A percentile compares a stretch with the other conserved stretches of the same genome.
Conservation (phyloP, 116 monocot genomes). For the Zostera marina region DNA sequence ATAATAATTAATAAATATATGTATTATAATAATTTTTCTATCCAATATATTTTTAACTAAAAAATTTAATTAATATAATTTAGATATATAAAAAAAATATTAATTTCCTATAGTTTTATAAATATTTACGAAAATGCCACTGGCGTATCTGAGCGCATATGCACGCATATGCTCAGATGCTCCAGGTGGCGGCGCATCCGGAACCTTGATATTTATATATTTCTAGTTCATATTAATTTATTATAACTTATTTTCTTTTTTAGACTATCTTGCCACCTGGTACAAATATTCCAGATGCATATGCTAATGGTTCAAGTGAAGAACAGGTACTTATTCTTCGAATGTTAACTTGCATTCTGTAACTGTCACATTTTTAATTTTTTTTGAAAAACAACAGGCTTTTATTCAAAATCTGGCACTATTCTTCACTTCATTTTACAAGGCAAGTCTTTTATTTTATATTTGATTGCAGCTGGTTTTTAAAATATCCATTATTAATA, state of each 20-base stretch:
- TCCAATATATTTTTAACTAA: no score
- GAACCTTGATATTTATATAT: slow-evolving; percentile 7
- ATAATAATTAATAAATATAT: no score
- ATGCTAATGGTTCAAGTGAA: slow-evolving; percentile 90
- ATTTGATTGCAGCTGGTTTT: no score
- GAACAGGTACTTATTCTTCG: slow-evolving; percentile 44
- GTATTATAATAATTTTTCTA: no score
- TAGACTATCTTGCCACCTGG: slow-evolving; percentile 72
- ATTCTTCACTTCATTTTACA: slow-evolving; percentile 87
- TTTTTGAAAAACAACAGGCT: slow-evolving; percentile 29
- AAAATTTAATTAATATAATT: no score
- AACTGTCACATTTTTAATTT: background rate
- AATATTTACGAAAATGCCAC: no score
- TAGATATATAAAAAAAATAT: no score
- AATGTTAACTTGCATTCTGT: background rate
- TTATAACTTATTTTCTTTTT: background rate
- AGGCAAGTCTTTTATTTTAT: slow-evolving; percentile 28
- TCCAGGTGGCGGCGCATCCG: no score
- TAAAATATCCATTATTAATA: no score
- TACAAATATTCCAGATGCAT: slow-evolving; percentile 87
- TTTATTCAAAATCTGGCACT: slow-evolving; percentile 92
- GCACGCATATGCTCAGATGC: no score
- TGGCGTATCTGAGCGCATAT: no score
- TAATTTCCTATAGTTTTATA: no score
- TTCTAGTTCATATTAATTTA: background rate